Evolutionary conservation across 176 grass and related monocot genomes (phyloP), one percentile per base, ranked within the genome.

Genomic region (Avena insularis): DNA sequence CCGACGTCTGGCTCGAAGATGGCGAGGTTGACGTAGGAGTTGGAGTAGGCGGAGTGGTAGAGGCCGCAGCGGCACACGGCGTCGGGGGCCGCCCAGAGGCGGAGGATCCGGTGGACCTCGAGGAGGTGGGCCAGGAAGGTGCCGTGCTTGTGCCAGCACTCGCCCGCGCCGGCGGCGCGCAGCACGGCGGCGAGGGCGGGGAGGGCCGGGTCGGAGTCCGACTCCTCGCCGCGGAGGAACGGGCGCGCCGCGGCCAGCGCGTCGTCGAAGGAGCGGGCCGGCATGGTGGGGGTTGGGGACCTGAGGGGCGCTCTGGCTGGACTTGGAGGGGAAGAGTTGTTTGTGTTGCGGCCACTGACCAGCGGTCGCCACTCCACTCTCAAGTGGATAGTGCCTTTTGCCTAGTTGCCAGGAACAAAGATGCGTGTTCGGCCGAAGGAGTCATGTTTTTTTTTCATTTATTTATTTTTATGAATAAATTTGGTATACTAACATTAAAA

Each of bases 91-190:
- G 23, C 15, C 96, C 96, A 98, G 9, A 98, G 81, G 70, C 71
- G 90, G 11, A 95, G 93, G 76, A 95, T 87, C 54, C 91, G 91
- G 86, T 98, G 38, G 38, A 92, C 79, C 49, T 95, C 91, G 29
- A 91, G 53, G 16, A 95, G 96, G 78, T 98, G 96, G n/a, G 91
- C 84, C 36, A 98, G 88, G 90, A 98, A 98, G 23, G 96, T 95
- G 88, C 90, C 89, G 86, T 98, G 93, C 91, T 98, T 98, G 96
- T 98, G 96, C 86, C 84, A 98, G 93, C 96, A 98, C 93, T 98
- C 91, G 53, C 86, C 91, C 74, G 93, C 93, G 54, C 93, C 93
- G 0, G 89, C 90, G 0, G 84, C 89, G 29, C 90, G 86, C 31
- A 98, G 88, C 9, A 94, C 90, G 61, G 88, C 31, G 20, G 90